Evolutionary conservation across 139 green algal species (phyloP).

Genomic region (Marvania coccoides): DNA sequence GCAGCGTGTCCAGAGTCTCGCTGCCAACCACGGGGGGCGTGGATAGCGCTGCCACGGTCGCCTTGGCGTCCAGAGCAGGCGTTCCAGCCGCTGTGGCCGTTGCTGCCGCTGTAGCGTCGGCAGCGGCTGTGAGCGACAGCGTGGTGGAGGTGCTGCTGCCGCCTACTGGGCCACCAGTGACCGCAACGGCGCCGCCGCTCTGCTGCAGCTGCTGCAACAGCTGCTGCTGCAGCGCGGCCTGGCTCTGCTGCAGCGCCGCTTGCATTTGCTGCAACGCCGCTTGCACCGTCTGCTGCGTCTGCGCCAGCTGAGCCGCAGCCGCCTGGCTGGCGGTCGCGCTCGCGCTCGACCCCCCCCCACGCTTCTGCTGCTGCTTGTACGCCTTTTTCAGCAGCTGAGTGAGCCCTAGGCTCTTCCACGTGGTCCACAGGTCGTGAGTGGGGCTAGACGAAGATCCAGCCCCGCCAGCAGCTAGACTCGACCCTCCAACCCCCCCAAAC

Average conservation of each 20-base stretch:
- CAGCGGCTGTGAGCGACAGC: neutral
- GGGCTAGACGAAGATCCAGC: neutral
- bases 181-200: neutral
- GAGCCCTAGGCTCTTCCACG: constrained; percentile 33
- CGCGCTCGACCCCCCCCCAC: neutral
- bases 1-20: constrained; percentile 32
- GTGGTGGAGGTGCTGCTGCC: neutral
- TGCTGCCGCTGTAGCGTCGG: neutral
- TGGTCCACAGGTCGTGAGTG: constrained; percentile 13
- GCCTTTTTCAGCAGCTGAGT: constrained; percentile 48
- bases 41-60: neutral
- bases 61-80: neutral
- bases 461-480: neutral
- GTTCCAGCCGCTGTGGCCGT: neutral
- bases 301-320: constrained; percentile 1
- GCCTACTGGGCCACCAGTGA: neutral
- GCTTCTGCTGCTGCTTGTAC: constrained; percentile 24
- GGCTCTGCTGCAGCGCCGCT: constrained; percentile 18
- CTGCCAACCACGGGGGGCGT: neutral
- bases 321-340: neutral
- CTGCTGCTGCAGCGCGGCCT: constrained; percentile 29
- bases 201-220: constrained; percentile 20
- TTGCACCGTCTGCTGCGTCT: constrained; percentile 27
- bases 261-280: constrained; percentile 22
- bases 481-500: neutral